Base-by-base conservation (phyloP, 768 basidiomycete genomes). In the Lactifluus pinguis region DNA sequence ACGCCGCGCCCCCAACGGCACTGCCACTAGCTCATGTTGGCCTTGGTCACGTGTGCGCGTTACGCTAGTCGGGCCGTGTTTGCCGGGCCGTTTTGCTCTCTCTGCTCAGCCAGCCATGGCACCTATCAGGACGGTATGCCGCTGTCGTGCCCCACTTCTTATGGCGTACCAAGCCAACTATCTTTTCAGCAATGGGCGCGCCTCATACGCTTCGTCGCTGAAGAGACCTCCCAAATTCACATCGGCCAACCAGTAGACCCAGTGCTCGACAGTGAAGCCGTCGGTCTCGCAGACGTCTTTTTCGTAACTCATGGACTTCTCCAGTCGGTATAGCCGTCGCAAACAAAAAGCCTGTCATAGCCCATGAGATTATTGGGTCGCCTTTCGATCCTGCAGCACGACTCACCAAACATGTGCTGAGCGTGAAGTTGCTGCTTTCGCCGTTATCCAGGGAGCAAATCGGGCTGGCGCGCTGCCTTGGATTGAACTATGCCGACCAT, bases 401-500 rank as follows among this genome's bases (percentile, higher is more conserved):
- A 63, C 77, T 92, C 21, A 82, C 86, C 15, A 74, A 74, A 59
- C 83, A 76, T 21, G 70, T 86, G 0, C 74, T 92, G 48, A 90
- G 88, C 3, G 88, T 90, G 45, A 80, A 84, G 69, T 76, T 80
- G 45, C 80, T 92, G 41, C 78, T 92, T 17, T 75, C 83, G 3
- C 89, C 89, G 11, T 76, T 92, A 29, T 78, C 86, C 9, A 75
- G 80, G 45, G 81, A 85, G 62, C 77, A 89, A 68, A 76, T 90
- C 63, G 82, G 81, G 62, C 73, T 85, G 3, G 87, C 89, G 30
- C 80, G 89, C 11, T 90, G 88, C 72, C 73, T 92, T 13, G 89
- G 89, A 0, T 73, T 92, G 51, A 92, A 92, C 70, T 92, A 92
- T 69, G 79, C 80, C n/a, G 89, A 91, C 67, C 89, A 92, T 74